Evolutionary conservation across 306 rosid species (phyloP), one percentile per base, ranked within the genome.

Genomic region (Mimosa pudica): DNA sequence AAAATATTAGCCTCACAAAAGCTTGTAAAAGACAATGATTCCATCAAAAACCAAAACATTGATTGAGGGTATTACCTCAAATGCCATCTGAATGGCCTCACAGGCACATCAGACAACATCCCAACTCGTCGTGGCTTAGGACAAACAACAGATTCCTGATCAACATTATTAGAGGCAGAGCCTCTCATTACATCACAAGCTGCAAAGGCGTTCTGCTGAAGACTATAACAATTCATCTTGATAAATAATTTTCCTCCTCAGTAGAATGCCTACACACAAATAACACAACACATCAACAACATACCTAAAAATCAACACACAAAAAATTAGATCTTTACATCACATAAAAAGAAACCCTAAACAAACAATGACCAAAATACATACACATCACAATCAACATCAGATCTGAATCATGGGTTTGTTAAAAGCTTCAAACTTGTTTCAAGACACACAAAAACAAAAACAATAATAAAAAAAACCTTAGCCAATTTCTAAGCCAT

Each of bases 71-170:
- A 0, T 61, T 86, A 92, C 97, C 86, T 88, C 81, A 82, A 79
- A 80, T 88, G 89, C 93, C 87, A 89, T 80, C 92, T 84, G 65
- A 89, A 78, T 70, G 90, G 87, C 83, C 88, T 77, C 44, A 76
- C 33, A 32, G 82, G 82, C 84, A 74, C 52, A 74, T 81, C 89
- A 17, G 90, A 75, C 74, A 89, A 79, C 77, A 86, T 82, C 45
- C 93, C 97, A 3, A 93, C 89, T 41, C 97, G 89, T 20, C 95
- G 85, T 44, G 98, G 97, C 85, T 90, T 89, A 14, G 98, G 98
- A 80, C 95, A 93, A 78, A 90, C 84, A 79, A 90, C 82, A 60
- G 93, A 76, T 54, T 89, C 92, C 85, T 82, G 89, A 82, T 91
- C 92, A 70, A 77, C 61, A 45, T 77, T 60, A 45, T 77, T 60